Percentiles rank a stretch among this genome's conserved stretches.
Evolutionary conservation across 306 rosid genomes (phyloP).

Genomic region (Bauhinia variegata): DNA sequence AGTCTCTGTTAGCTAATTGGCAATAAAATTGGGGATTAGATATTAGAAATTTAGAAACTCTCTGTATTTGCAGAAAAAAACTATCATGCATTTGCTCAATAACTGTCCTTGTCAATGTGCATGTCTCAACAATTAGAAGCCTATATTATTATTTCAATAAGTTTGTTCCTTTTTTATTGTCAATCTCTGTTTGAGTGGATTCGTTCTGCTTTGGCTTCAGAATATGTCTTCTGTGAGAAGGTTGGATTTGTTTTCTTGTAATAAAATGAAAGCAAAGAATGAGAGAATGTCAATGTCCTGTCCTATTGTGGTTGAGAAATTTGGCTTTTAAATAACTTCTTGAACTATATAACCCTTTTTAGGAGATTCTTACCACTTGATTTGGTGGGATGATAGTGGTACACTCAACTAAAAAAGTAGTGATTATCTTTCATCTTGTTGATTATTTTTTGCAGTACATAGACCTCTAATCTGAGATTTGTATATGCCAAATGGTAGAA

Average conservation of each 20-base stretch:
- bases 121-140: slow-evolving; percentile 50
- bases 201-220: slow-evolving; percentile 48
- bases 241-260: slow-evolving; percentile 49
- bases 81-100: slow-evolving; percentile 31
- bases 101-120: slow-evolving; percentile 50
- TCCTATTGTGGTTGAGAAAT: slow-evolving; percentile 49
- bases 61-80: slow-evolving; percentile 28
- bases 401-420: slow-evolving; percentile 42
- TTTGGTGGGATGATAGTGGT: slow-evolving; percentile 47
- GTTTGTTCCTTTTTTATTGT: slow-evolving; percentile 46
- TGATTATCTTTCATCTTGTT: slow-evolving; percentile 39
- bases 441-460: slow-evolving; percentile 41
- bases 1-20: not conserved
- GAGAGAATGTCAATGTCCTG: slow-evolving; percentile 63
- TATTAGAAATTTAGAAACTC: slow-evolving; percentile 29
- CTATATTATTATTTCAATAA: slow-evolving; percentile 29
- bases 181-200: slow-evolving; percentile 38
- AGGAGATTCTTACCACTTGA: slow-evolving; percentile 58
- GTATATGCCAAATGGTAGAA: slow-evolving; percentile 44
- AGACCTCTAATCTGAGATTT: slow-evolving; percentile 47
- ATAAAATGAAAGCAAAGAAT: slow-evolving; percentile 41
- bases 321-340: slow-evolving; percentile 48
- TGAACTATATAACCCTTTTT: slow-evolving; percentile 45
- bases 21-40: not conserved
- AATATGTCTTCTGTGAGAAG: slow-evolving; percentile 46